Evolutionary conservation across 345 rosid species (phyloP).

Genomic region (Aegle marmelos): DNA sequence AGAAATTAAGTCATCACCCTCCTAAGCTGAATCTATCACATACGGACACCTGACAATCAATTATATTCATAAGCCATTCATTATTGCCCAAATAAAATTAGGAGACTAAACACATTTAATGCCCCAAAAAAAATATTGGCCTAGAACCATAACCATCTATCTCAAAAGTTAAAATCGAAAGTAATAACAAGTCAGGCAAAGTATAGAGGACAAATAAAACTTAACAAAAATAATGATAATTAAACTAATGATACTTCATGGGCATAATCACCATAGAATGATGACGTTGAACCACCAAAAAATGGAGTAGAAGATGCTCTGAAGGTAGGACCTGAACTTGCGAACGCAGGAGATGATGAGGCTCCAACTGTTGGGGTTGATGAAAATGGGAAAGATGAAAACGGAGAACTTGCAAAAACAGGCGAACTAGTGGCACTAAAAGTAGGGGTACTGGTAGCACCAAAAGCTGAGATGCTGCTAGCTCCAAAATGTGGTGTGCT

Average conservation of each 20-base stretch:
- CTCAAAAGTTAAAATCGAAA: background rate
- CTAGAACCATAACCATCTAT: background rate
- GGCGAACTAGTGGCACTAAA: no score
- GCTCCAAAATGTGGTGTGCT: constrained; percentile 48
- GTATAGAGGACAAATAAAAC: background rate
- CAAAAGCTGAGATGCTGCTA: constrained; percentile 28
- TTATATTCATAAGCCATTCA: background rate
- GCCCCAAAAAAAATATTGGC: background rate
- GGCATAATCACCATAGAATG: constrained; percentile 65
- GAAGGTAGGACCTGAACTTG: no score
- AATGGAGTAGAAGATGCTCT: no score
- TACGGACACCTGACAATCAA: background rate
- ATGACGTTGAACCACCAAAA: constrained; percentile 63
- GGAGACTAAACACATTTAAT: background rate
- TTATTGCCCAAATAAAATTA: background rate
- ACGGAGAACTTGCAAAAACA: no score
- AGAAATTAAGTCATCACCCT: background rate
- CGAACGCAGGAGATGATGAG: constrained; percentile 66
- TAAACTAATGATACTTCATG: background rate
- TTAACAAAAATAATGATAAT: background rate
- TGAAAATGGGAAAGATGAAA: constrained; percentile 67
- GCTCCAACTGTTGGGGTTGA: constrained; percentile 70
- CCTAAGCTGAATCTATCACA: background rate
- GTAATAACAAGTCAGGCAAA: background rate
- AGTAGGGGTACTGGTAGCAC: no score